Conservation (phyloP, 805 yeast genomes). For the Sugiyamaella smithiae region DNA sequence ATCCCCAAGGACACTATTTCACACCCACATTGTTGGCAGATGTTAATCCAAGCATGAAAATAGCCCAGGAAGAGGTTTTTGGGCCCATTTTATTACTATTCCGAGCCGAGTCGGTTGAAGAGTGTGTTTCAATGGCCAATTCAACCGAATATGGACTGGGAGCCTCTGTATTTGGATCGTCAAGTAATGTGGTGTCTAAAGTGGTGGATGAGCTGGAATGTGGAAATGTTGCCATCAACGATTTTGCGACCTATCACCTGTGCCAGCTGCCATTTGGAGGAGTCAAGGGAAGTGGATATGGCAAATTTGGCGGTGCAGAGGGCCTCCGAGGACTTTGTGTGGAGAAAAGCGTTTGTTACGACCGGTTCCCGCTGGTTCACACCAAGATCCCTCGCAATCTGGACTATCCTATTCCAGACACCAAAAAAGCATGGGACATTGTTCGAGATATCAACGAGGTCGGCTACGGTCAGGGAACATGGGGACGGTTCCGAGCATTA, state of each 20-base stretch:
- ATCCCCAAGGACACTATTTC: slow-evolving; percentile 94
- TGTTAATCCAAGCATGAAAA: slow-evolving; percentile 70
- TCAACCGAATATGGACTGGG: slow-evolving; percentile 88
- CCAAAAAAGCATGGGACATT: slow-evolving; percentile 83
- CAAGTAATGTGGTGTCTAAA: slow-evolving; percentile 53
- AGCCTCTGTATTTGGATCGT: slow-evolving; percentile 78
- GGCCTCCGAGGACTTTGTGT: slow-evolving; percentile 88
- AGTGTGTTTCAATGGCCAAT: slow-evolving; percentile 77
- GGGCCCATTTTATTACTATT: slow-evolving; percentile 87
- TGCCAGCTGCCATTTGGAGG: slow-evolving; percentile 99
- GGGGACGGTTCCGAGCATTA: slow-evolving; percentile 45
- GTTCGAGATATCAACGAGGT: slow-evolving; percentile 78
- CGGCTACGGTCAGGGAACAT: slow-evolving; percentile 65
- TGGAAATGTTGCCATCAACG: slow-evolving; percentile 96
- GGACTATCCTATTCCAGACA: slow-evolving; percentile 86
- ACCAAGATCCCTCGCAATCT: slow-evolving; percentile 86
- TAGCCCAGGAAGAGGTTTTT: slow-evolving; percentile 89
- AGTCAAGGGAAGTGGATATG: slow-evolving; percentile 86
- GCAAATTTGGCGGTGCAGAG: slow-evolving; percentile 97
- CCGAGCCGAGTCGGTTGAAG: slow-evolving; percentile 61
- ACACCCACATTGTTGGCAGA: slow-evolving; percentile 84
- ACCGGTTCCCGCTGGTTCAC: slow-evolving; percentile 65
- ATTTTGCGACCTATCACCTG: slow-evolving; percentile 93
- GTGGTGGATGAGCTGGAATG: slow-evolving; percentile 65
- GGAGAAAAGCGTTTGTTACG: slow-evolving; percentile 84